These are phyloP conservation scores for Xylaria palmicola DNA, from an alignment of 495 filamentous ascomycete genomes.

Conservation along the genomic window DNA sequence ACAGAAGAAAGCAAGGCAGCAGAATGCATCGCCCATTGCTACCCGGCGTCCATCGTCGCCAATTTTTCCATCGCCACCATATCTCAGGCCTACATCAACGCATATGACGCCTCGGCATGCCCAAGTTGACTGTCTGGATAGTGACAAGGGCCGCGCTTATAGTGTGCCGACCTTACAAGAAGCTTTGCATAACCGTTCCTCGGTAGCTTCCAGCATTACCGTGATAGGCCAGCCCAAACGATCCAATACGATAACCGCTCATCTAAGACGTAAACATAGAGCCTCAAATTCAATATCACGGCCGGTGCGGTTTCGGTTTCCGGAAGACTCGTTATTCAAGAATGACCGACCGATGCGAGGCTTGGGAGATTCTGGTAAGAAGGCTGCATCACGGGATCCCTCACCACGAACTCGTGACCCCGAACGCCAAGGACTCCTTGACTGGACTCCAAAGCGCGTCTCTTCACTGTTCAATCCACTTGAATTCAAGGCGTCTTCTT, in stretches of 20 bases:
- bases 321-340: conserved; percentile 18
- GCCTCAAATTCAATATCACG: conserved; percentile 1
- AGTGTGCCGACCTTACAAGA: conserved; percentile 40
- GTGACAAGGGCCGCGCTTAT: conserved; percentile 31
- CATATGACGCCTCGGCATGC: conserved; percentile 49
- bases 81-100: conserved; percentile 45
- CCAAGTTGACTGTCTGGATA: conserved; percentile 17
- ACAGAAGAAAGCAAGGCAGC: conserved; percentile 18
- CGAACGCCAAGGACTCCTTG: conserved; percentile 19
- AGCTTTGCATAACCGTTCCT: conserved; percentile 22
- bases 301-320: conserved; percentile 22
- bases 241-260: conserved; percentile 10
- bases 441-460: conserved; percentile 28
- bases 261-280: neutral
- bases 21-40: conserved; percentile 7
- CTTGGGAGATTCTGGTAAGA: neutral
- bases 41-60: conserved; percentile 9
- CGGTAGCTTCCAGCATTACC: conserved; percentile 20
- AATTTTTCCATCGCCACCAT: conserved; percentile 46
- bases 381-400: neutral
- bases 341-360: neutral
- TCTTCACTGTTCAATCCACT: conserved; percentile 28
- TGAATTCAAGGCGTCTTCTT: conserved; percentile 23
- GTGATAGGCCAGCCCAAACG: conserved; percentile 15
- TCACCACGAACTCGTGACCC: neutral